A percentile compares a stretch with the other conserved stretches of the same genome.
These are phyloP conservation scores for Pichia sp. DNA, from an alignment of 1,139 yeast genomes.

Conservation along the genomic window DNA sequence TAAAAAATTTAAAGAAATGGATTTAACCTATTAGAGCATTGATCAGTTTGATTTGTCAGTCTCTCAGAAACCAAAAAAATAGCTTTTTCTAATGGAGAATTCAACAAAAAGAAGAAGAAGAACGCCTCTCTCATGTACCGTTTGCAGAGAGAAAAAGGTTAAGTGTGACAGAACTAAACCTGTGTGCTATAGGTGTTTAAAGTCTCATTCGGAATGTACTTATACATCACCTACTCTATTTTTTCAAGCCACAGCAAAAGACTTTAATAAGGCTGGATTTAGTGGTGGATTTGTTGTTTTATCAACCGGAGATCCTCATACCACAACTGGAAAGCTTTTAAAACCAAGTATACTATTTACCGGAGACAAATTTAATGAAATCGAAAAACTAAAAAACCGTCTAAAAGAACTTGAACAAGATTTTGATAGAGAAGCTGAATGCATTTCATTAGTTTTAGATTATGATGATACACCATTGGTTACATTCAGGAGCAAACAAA, in stretches of 20 bases:
- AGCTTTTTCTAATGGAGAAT: not conserved
- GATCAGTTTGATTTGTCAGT: no score
- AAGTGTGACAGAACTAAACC: slow-evolving; percentile 29
- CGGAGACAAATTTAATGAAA: not conserved
- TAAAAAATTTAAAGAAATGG: no score
- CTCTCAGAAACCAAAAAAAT: no score
- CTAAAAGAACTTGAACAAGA: slow-evolving; percentile 1
- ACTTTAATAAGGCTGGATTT: not conserved
- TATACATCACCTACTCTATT: slow-evolving; percentile 27
- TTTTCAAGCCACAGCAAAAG: slow-evolving; percentile 7
- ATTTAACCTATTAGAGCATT: no score
- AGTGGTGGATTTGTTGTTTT: slow-evolving; percentile 3
- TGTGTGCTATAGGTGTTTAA: slow-evolving; percentile 22
- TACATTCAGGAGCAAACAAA: slow-evolving; percentile 19
- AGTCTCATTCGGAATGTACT: slow-evolving; percentile 18
- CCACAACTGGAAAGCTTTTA: slow-evolving; percentile 9
- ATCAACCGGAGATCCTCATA: no score
- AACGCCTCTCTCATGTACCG: slow-evolving; percentile 28
- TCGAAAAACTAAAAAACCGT: not conserved
- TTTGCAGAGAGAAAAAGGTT: slow-evolving; percentile 26
- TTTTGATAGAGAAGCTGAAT: slow-evolving; percentile 10
- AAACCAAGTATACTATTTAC: not conserved
- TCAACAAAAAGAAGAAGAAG: slow-evolving; percentile 18
- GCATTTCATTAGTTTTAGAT: slow-evolving; percentile 19
- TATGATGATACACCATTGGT: slow-evolving; percentile 12